Evolutionary conservation across 306 rosid species (phyloP), one percentile per base, ranked within the genome.

Genomic region (Casuarina cunninghamiana): DNA sequence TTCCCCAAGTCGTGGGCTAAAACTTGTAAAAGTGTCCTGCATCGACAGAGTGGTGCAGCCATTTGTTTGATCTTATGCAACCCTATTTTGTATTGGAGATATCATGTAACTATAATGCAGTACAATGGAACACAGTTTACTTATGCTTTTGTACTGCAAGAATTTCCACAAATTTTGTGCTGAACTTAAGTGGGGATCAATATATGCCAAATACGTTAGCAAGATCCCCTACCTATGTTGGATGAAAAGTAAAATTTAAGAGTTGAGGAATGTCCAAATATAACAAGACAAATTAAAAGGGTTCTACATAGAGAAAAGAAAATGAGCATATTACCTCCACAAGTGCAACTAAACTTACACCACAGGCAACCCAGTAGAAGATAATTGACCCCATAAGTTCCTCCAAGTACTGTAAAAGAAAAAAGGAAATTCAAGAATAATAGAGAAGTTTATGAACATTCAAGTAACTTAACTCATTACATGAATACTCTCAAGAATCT

Each of bases 311-410:
- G 51, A 12, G n/a, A 11, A 58, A 68, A 63, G 77, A 65, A 68
- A 41, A n/a, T 37, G 48, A 81, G 75, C 54, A 78, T 21, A 73
- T 80, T 91, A 94, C 98, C 98, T 94, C 97, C 74, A 88, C 84
- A 74, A 94, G 94, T 50, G 98, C 93, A 79, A 82, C 84, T 83
- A 94, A 80, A 88, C 94, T 94, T 77, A 94, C 97, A 78, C 94
- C 95, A 78, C 97, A 94, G 81, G 93, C 88, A 86, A 94, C 93
- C 97, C 97, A 94, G 78, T 87, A 87, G 83, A 92, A 94, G 60
- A 94, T 84, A 86, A 94, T 80, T 55, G 97, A 72, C 79, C 97
- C 98, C 73, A 94, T 79, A 51, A 88, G 89, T 79, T 94, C 89
- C 84, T 92, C 98, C 89, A 94, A 62, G 85, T 94, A 94, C 98